A percentile compares a stretch with the other conserved stretches of the same genome.
Evolutionary conservation across 768 basidiomycete genomes (phyloP).

Genomic region (Pisolithus albus): DNA sequence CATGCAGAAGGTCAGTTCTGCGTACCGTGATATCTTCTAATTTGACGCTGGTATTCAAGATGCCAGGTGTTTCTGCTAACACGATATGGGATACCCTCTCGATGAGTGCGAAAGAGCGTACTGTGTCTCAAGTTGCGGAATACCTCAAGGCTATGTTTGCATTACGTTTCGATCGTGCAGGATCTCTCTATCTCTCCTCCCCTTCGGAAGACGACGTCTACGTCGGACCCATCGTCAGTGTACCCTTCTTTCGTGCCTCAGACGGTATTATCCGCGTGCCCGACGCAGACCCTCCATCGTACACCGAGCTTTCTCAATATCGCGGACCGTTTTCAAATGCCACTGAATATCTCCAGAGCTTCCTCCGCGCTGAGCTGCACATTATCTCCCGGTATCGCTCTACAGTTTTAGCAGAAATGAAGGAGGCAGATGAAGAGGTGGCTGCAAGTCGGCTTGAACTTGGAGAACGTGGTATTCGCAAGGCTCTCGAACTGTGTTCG

Average conservation of each 20-base stretch:
- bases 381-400: neutral
- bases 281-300: no score
- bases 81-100: neutral
- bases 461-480: neutral
- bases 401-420: no score
- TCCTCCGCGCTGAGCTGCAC: neutral
- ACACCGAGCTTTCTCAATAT: neutral
- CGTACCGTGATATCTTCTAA: neutral
- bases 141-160: neutral
- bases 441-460: constrained; percentile 3
- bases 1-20: no score
- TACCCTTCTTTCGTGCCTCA: no score
- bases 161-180: neutral
- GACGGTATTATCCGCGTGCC: no score
- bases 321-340: neutral
- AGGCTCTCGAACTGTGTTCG: neutral
- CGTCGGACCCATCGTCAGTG: neutral
- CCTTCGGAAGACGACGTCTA: neutral
- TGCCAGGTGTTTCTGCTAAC: neutral
- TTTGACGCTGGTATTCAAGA: neutral
- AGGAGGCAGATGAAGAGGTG: neutral
- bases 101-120: neutral
- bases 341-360: neutral
- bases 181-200: neutral
- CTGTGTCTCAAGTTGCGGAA: neutral